Conservation (phyloP, 805 yeast species). For the Martiniozyma abietophila region DNA sequence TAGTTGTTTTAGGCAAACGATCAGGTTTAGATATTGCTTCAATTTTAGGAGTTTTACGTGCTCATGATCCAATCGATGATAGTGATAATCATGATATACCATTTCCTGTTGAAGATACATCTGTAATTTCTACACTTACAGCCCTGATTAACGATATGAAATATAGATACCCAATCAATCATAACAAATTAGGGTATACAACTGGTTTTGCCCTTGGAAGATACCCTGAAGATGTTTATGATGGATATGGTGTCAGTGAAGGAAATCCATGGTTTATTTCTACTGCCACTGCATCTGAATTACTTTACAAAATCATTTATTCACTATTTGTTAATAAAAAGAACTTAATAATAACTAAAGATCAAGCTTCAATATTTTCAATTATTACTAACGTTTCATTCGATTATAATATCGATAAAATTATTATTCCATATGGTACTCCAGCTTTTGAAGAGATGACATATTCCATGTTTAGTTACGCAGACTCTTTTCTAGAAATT, state of each 20-base stretch:
- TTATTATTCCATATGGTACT: constrained; percentile 30
- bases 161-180: constrained; percentile 69
- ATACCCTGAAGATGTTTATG: constrained; percentile 86
- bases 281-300: constrained; percentile 60
- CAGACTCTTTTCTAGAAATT: constrained; percentile 58
- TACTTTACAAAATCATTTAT: constrained; percentile 46
- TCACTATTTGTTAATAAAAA: constrained; percentile 30
- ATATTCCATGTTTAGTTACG: constrained; percentile 39
- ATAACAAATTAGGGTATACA: constrained; percentile 28
- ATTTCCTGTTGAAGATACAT: constrained; percentile 48
- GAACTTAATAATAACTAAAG: constrained; percentile 32
- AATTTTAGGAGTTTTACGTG: constrained; percentile 39
- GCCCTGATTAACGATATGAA: constrained; percentile 62
- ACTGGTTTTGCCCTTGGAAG: constrained; percentile 73
- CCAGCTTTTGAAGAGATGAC: constrained; percentile 38
- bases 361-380: constrained; percentile 17
- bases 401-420: constrained; percentile 4
- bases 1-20: constrained; percentile 32
- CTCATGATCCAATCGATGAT: constrained; percentile 32
- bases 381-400: constrained; percentile 20
- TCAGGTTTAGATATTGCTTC: constrained; percentile 76
- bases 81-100: constrained; percentile 40
- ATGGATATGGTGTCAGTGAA: constrained; percentile 60
- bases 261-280: constrained; percentile 94
- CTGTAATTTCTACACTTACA: constrained; percentile 51